Conservation (phyloP, 2,329 filamentous ascomycete species). For the Bipolaris oryzae region DNA sequence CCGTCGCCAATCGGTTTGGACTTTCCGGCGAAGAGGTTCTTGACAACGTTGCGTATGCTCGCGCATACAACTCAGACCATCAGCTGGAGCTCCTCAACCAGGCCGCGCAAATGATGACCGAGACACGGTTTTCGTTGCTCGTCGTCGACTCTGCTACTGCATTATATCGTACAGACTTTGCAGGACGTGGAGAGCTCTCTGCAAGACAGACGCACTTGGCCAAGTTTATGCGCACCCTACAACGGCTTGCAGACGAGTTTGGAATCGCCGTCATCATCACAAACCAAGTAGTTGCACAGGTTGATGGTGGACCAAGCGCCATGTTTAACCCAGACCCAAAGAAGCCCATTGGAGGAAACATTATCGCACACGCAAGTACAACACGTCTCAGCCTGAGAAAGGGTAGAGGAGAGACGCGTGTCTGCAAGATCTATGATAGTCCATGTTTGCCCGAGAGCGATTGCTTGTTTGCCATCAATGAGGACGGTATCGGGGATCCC, state of each 20-base stretch:
- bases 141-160: constrained; percentile 96
- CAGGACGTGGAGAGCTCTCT: constrained; percentile 95
- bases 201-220: constrained; percentile 87
- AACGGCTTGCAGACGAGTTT: constrained; percentile 79
- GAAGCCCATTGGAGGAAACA: constrained; percentile 98
- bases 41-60: constrained; percentile 97
- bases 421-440: constrained; percentile 99
- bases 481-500: constrained; percentile 95
- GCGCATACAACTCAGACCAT: constrained; percentile 98
- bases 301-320: constrained; percentile 91
- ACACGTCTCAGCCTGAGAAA: constrained; percentile 95
- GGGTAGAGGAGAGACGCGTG: constrained; percentile 89
- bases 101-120: constrained; percentile 98
- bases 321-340: constrained; percentile 99
- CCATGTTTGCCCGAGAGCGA: constrained; percentile 96
- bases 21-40: constrained; percentile 95
- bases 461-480: constrained; percentile 94
- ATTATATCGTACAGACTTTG: constrained; percentile 94
- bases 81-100: constrained; percentile 94
- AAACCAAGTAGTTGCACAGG: constrained; percentile 97
- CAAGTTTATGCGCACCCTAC: constrained; percentile 85
- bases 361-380: constrained; percentile 96
- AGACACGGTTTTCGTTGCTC: constrained; percentile 94
- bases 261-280: constrained; percentile 98
- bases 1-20: constrained; percentile 92